A percentile compares a stretch with the other conserved stretches of the same genome.
These are phyloP conservation scores for Fusarium falciforme DNA, from an alignment of 2,329 filamentous ascomycete genomes.

Conservation along the genomic window DNA sequence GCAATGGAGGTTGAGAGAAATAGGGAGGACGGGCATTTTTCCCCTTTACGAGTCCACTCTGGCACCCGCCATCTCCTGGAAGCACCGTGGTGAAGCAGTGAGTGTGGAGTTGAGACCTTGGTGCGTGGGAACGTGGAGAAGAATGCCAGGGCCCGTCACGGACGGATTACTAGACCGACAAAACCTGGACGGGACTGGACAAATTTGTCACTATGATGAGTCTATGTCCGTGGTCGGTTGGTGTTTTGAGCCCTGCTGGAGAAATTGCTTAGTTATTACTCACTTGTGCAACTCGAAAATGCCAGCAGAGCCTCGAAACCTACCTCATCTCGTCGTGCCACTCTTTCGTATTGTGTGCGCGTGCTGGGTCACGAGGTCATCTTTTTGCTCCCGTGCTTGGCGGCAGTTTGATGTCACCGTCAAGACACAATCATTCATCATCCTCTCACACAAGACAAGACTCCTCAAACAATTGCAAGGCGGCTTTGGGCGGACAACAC, in stretches of 20 bases:
- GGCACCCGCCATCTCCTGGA: background rate
- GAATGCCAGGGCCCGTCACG: slow-evolving; percentile 9
- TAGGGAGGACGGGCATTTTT: slow-evolving; percentile 5
- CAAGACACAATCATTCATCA: slow-evolving; percentile 3
- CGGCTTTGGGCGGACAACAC: background rate
- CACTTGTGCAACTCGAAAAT: slow-evolving; percentile 18
- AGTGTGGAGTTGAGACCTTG: slow-evolving; percentile 13
- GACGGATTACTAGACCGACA: slow-evolving; percentile 12
- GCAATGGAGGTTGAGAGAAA: background rate
- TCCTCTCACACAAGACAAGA: background rate
- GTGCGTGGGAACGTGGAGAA: slow-evolving; percentile 15
- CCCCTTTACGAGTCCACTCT: slow-evolving; percentile 10
- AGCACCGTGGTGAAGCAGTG: slow-evolving; percentile 19
- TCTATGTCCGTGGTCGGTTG: background rate
- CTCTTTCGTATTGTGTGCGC: slow-evolving; percentile 16
- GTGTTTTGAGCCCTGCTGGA: slow-evolving; percentile 12
- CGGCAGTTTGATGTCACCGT: slow-evolving; percentile 28
- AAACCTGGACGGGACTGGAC: background rate
- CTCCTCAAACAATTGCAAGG: background rate
- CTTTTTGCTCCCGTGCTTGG: slow-evolving; percentile 16
- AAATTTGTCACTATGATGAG: background rate
- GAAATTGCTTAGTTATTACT: slow-evolving; percentile 18
- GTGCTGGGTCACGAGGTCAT: slow-evolving; percentile 37
- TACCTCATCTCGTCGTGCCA: slow-evolving; percentile 29
- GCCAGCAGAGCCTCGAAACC: slow-evolving; percentile 16